These are phyloP conservation scores for Backusella tuberculispora DNA, from an alignment of 192 early-diverging fungal species.

Conservation along the genomic window DNA sequence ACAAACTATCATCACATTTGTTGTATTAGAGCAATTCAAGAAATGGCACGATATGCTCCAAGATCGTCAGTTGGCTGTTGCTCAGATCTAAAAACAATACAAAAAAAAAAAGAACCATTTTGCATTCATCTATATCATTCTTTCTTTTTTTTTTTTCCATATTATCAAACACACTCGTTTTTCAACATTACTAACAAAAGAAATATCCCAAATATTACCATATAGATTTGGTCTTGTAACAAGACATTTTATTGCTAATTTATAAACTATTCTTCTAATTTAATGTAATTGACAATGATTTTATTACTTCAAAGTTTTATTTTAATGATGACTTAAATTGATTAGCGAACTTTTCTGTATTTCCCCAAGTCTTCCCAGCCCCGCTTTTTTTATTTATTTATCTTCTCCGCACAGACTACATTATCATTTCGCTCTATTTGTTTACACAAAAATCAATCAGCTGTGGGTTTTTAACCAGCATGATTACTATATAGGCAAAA, in stretches of 20 bases:
- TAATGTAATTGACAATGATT: too few species aligned
- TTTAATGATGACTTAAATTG: not conserved
- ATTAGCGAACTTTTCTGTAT: not conserved
- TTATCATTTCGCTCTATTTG: not conserved
- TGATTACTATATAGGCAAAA: not conserved
- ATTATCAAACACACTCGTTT: slow-evolving; percentile 10
- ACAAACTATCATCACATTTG: slow-evolving; percentile 82
- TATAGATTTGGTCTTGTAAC: not conserved
- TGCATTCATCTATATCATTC: slow-evolving; percentile 12
- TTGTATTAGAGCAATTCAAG: slow-evolving; percentile 76
- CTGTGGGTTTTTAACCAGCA: not conserved
- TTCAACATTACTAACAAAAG: slow-evolving; percentile 9
- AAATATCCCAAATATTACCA: not conserved
- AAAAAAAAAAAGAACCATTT: slow-evolving; percentile 4
- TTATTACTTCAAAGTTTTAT: not conserved
- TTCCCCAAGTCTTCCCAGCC: slow-evolving; percentile 9
- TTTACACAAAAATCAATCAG: not conserved
- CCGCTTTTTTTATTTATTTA: slow-evolving; percentile 11
- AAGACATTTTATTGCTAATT: slow-evolving; percentile 4
- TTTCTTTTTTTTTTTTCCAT: not conserved
- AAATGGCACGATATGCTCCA: slow-evolving; percentile 24
- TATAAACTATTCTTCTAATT: slow-evolving; percentile 1
- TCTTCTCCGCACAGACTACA: slow-evolving; percentile 11
- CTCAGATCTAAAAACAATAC: slow-evolving; percentile 11
- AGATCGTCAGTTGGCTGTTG: slow-evolving; percentile 6